Evolutionary conservation across 2,329 filamentous ascomycete genomes (phyloP), one percentile per base, ranked within the genome.

Genomic region (Trichoderma asperellum): DNA sequence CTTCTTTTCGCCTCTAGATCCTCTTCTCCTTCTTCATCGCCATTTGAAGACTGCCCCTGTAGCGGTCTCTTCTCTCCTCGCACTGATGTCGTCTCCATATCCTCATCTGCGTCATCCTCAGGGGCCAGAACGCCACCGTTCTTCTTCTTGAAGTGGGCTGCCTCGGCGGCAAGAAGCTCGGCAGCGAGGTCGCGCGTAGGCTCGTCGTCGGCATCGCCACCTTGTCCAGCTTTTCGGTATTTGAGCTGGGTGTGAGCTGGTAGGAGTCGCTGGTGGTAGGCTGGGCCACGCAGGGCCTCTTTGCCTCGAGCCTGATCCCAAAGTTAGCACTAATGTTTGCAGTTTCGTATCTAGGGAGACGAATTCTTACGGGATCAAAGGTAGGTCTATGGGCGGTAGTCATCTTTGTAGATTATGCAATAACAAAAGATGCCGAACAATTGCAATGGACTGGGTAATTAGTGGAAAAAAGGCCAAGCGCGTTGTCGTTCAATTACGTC

Each of bases 161-260:
- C 90, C 82, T 99, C 96, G 57, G 94, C 95, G 73, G 91, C 89
- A 70, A 98, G 86, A 37, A 99, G 89, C 81, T 99, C 94, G 58
- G 94, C 91, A 74, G 93, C 91, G 65, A 99, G 87, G 79, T 99
- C 95, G 77, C 92, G 92, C 66, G 77, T 70, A 69, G 86, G 82
- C 73, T 96, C 93, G 43, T 90, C 90, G 62, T 80, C 79, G 37
- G 91, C 91, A 73, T 89, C 90, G 73, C 93, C 92, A 75, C 96
- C 96, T 83, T 99, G 96, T 56, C 94, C 94, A n/a, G 91, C 84
- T 58, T 87, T 90, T 84, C 93, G 89, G 78, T 91, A 92, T 83
- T 99, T 99, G 77, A 99, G 90, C 73, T 93, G 90, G 14, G 93
- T 98, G 80, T 99, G 92, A 37, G 96, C 96, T 40, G 96, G 95